These are phyloP conservation scores for Annulohypoxylon stygium DNA, from an alignment of 495 filamentous ascomycete species.

Conservation along the genomic window DNA sequence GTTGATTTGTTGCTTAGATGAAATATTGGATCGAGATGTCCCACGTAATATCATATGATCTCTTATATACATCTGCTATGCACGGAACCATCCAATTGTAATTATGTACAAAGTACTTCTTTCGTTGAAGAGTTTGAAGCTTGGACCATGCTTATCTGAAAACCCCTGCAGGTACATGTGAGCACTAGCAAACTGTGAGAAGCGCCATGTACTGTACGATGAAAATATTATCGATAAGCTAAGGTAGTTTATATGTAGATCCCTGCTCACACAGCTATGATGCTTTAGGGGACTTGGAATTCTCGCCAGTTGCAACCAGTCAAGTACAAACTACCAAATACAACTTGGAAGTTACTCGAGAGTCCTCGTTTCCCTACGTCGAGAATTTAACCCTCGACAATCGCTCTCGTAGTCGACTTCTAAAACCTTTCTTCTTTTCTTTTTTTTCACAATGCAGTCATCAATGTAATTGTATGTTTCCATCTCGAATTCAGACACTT, in stretches of 20 bases:
- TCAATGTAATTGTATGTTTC: slow-evolving; percentile 30
- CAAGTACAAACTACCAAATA: neutral
- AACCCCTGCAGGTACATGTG: slow-evolving; percentile 3
- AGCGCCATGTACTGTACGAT: slow-evolving; percentile 2
- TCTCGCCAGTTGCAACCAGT: slow-evolving; percentile 23
- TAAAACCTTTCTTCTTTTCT: neutral
- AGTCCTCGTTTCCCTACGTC: too few species aligned
- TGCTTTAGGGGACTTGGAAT: neutral
- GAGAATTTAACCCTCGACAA: neutral
- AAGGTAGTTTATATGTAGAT: neutral
- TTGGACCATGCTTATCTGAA: slow-evolving; percentile 1
- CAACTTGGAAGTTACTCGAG: too few species aligned
- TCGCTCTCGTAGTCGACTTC: slow-evolving; percentile 1
- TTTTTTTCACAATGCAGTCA: slow-evolving; percentile 27
- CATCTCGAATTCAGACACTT: slow-evolving; percentile 13
- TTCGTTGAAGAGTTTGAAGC: neutral
- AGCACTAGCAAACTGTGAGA: neutral
- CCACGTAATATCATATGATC: slow-evolving; percentile 2
- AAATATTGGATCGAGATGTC: neutral
- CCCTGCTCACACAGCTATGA: neutral
- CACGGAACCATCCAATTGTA: too few species aligned
- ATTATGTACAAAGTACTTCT: neutral
- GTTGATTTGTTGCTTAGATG: neutral
- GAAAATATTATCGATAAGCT: slow-evolving; percentile 11
- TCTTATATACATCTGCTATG: neutral